Conservation (phyloP, 306 rosid genomes). For the Urtica urens region DNA sequence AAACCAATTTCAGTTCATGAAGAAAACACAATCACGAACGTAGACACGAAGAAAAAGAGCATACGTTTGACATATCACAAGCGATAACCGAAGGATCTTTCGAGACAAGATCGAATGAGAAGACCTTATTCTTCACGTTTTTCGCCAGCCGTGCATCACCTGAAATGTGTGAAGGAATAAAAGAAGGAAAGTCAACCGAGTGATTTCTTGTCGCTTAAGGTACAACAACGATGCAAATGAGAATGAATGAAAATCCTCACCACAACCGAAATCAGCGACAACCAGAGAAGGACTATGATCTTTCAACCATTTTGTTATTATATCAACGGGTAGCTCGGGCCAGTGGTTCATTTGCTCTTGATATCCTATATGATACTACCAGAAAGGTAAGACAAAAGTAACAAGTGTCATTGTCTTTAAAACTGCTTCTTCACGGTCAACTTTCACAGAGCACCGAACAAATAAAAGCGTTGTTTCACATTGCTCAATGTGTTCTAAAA, state of each 20-base stretch:
- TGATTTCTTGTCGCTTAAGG: neutral
- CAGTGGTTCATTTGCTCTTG: conserved; percentile 82
- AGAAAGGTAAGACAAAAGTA: conserved; percentile 28
- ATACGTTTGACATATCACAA: conserved; percentile 86
- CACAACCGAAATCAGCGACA: conserved; percentile 96
- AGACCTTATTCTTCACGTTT: conserved; percentile 70
- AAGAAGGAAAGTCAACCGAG: conserved; percentile 4
- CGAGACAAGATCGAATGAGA: conserved; percentile 85
- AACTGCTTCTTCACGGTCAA: too few relatives aligned
- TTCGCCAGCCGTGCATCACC: conserved; percentile 88
- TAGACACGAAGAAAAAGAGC: too few relatives aligned
- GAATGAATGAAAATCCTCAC: conserved; percentile 32
- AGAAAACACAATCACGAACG: too few relatives aligned
- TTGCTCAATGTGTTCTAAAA: too few relatives aligned
- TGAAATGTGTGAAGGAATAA: conserved; percentile 19
- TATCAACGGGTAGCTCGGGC: conserved; percentile 84
- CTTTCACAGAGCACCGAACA: too few relatives aligned
- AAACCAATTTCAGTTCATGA: conserved; percentile 7
- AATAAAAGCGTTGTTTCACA: too few relatives aligned
- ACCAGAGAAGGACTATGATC: conserved; percentile 56
- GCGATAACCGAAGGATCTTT: conserved; percentile 65
- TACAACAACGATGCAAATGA: too few relatives aligned
- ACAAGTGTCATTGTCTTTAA: too few relatives aligned
- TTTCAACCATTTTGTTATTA: conserved; percentile 68
- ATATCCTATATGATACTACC: conserved; percentile 97